Evolutionary conservation across 2,329 filamentous ascomycete genomes (phyloP).

Genomic region (Fusarium solani-melongenae): DNA sequence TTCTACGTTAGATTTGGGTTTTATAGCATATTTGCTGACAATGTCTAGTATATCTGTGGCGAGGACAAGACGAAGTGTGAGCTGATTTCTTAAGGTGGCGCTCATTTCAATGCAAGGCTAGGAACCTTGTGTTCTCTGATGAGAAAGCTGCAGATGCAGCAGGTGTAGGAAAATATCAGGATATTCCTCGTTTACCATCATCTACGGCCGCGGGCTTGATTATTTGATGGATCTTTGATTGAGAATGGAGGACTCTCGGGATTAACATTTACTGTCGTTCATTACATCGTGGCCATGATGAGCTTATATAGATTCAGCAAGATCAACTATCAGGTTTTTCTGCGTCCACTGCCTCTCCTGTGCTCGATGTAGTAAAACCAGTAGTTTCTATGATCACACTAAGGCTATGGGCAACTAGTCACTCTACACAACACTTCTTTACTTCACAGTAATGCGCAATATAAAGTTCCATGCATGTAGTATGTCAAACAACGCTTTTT

Average conservation of each 20-base stretch:
- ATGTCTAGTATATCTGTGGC: neutral
- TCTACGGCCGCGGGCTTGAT: neutral
- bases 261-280: neutral
- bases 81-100: neutral
- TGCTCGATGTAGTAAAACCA: neutral
- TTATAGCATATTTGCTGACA: neutral
- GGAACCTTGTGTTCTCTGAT: neutral
- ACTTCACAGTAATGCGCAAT: neutral
- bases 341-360: neutral
- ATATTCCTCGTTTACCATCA: neutral
- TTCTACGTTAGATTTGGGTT: neutral
- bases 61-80: constrained; percentile 13
- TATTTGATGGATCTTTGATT: neutral
- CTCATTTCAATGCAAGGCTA: neutral
- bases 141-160: too few species aligned
- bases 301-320: neutral
- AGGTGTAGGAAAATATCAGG: too few species aligned
- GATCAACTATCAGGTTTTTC: neutral
- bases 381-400: too few species aligned
- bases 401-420: too few species aligned
- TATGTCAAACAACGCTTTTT: neutral
- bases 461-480: neutral
- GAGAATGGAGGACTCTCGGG: neutral
- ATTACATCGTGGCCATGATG: neutral
- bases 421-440: too few species aligned